A percentile compares a stretch with the other conserved stretches of the same genome.
Conservation (phyloP, 2,329 filamentous ascomycete genomes). For the Dothistroma pini region DNA sequence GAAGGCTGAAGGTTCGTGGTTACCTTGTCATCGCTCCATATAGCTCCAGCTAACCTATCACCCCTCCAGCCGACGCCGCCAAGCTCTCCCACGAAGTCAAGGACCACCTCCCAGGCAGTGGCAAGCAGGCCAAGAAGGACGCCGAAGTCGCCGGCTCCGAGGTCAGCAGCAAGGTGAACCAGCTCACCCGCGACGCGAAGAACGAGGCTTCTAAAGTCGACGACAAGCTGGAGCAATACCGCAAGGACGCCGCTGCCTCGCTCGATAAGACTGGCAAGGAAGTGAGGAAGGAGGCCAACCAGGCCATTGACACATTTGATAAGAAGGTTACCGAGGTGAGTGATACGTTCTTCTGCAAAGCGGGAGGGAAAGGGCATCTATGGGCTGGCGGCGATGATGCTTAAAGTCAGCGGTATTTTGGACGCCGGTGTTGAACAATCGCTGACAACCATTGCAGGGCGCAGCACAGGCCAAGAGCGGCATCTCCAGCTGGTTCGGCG, state of each 20-base stretch:
- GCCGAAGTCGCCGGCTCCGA: constrained; percentile 39
- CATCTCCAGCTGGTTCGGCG: constrained; percentile 81
- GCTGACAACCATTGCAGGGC: constrained; percentile 45
- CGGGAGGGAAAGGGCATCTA: constrained; percentile 18
- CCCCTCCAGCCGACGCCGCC: constrained; percentile 66
- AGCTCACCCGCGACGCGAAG: constrained; percentile 63
- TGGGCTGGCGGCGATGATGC: constrained; percentile 15
- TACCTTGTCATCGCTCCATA: neutral
- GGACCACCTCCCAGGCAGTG: constrained; percentile 60
- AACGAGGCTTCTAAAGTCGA: constrained; percentile 36
- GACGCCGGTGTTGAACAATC: neutral
- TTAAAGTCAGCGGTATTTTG: neutral
- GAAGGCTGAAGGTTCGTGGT: constrained; percentile 70
- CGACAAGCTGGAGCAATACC: constrained; percentile 25
- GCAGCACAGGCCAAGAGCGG: constrained; percentile 79
- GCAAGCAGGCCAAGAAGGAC: constrained; percentile 62
- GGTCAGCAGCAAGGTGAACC: constrained; percentile 57
- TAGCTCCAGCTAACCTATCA: constrained; percentile 2
- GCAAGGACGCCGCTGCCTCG: constrained; percentile 48
- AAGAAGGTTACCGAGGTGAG: constrained; percentile 59
- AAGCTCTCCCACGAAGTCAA: constrained; percentile 64
- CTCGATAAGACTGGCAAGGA: constrained; percentile 60
- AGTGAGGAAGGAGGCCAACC: constrained; percentile 38
- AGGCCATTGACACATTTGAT: constrained; percentile 72
- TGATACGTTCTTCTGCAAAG: constrained; percentile 18